Base-by-base conservation (phyloP, 441 rosid species). In the Jatropha podagrica region DNA sequence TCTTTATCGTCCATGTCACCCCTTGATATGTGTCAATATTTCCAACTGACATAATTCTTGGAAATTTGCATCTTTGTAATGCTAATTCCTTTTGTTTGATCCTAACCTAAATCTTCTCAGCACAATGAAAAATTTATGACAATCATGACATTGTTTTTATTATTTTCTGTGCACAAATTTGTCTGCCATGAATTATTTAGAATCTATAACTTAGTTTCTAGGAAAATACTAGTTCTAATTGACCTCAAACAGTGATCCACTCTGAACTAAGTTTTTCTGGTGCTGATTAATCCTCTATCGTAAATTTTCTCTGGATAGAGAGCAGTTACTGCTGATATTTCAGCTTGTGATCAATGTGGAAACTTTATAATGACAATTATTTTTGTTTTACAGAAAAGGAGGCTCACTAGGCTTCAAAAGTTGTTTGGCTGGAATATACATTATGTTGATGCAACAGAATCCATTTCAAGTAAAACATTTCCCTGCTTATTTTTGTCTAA, bases 401-500 rank as follows among this genome's bases (percentile, higher is more conserved):
- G 95, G 87, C 80, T 92, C 20, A 74, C 37, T 77, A 85, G 86
- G 73, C 90, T 93, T 58, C 86, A 85, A 74, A 82, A 78, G 14
- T 80, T 91, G 81, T 93, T 88, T 82, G 90, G 91, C 32, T 95
- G 99, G 99, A 83, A 83, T 79, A 85, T 95, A 59, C 88, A 87
- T 77, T 76, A 81, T 81, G 81, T 89, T 72, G 88, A 95, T 83
- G 87, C 96, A 73, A 89, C 98, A 37, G 89, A 90, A 79, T 84
- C 86, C 74, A 78, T 93, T 77, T 79, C 83, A 68, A 62, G 99
- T 95, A 89, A 23, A n/a, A 23, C 58, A 41, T 71, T 72, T 75
- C 56, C 11, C 44, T 46, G 37, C n/a, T 61, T 75, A 17, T 72
- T 61, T 56, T 26, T 59, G 55, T 42, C 6, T 32, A 32, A 32